Percentiles rank a stretch among this genome's conserved stretches.
Evolutionary conservation across 1,284 basidiomycete genomes (phyloP).

Genomic region (Ceratobasidium sp.): DNA sequence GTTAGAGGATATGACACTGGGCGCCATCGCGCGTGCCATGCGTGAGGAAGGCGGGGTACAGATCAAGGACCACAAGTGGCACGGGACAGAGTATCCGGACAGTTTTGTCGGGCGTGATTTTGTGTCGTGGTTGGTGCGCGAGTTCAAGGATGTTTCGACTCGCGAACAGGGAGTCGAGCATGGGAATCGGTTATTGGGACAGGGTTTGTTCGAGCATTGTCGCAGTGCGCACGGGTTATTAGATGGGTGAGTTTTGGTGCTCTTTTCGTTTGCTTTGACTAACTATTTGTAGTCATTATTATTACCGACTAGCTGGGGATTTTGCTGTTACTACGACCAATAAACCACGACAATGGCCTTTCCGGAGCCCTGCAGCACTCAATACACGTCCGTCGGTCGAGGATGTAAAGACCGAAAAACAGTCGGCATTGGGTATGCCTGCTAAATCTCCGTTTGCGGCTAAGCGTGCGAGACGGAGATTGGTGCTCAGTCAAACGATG

Average conservation of each 20-base stretch:
- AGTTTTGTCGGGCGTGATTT: slow-evolving; percentile 88
- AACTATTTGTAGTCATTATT: slow-evolving; percentile 71
- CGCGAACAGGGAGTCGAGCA: slow-evolving; percentile 80
- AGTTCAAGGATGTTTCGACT: slow-evolving; percentile 83
- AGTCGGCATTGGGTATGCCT: background rate
- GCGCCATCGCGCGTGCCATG: slow-evolving; percentile 76
- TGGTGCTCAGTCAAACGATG: slow-evolving; percentile 86
- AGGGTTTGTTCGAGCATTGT: slow-evolving; percentile 85
- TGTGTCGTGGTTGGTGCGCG: slow-evolving; percentile 84
- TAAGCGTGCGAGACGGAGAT: slow-evolving; percentile 63
- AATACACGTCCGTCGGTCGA: slow-evolving; percentile 28
- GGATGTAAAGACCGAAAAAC: slow-evolving; percentile 24
- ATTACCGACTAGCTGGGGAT: slow-evolving; percentile 81
- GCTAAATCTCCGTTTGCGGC: slow-evolving; percentile 40
- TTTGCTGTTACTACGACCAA: slow-evolving; percentile 73
- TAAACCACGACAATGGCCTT: slow-evolving; percentile 51
- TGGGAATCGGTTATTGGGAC: slow-evolving; percentile 75
- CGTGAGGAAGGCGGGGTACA: slow-evolving; percentile 76
- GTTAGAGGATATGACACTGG: slow-evolving; percentile 64
- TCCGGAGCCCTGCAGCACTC: slow-evolving; percentile 28
- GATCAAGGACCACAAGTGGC: slow-evolving; percentile 81
- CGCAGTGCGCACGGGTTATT: slow-evolving; percentile 79
- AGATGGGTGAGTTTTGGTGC: slow-evolving; percentile 79
- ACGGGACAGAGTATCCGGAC: slow-evolving; percentile 69
- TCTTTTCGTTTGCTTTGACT: no score